These are phyloP conservation scores for Patellaria atrata DNA, from an alignment of 495 filamentous ascomycete genomes.

Conservation along the genomic window DNA sequence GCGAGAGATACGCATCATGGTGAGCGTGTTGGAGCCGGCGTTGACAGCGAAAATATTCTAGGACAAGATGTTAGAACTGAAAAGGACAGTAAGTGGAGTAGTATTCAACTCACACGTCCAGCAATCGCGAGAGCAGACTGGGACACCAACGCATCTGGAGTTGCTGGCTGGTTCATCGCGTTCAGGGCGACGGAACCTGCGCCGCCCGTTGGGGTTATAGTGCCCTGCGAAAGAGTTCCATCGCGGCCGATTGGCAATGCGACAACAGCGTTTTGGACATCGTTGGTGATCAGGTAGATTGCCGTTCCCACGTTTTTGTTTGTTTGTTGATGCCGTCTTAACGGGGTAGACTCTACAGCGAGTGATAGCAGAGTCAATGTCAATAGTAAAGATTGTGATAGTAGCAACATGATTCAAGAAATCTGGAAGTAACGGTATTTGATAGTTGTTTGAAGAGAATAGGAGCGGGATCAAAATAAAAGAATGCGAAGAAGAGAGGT, in stretches of 20 bases:
- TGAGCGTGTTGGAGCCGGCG: slow-evolving; percentile 43
- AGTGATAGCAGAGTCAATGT: too few species aligned
- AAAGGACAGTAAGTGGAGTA: neutral
- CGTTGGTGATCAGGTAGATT: slow-evolving; percentile 21
- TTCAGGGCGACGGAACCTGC: slow-evolving; percentile 19
- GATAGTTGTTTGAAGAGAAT: too few species aligned
- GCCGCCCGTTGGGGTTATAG: slow-evolving; percentile 16
- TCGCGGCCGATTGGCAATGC: slow-evolving; percentile 14
- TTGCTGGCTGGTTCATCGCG: slow-evolving; percentile 1
- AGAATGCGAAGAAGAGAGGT: too few species aligned
- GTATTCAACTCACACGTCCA: slow-evolving; percentile 29
- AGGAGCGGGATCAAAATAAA: too few species aligned
- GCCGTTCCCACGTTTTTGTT: slow-evolving; percentile 4
- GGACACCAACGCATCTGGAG: slow-evolving; percentile 38
- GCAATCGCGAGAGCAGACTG: slow-evolving; percentile 36
- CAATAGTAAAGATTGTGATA: too few species aligned
- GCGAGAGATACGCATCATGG: slow-evolving; percentile 37
- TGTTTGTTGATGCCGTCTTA: too few species aligned
- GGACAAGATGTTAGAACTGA: neutral
- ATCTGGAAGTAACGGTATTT: too few species aligned
- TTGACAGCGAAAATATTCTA: slow-evolving; percentile 41
- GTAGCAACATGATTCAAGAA: too few species aligned
- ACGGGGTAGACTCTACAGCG: too few species aligned
- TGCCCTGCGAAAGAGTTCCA: slow-evolving; percentile 15
- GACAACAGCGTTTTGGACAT: slow-evolving; percentile 17